Base-by-base conservation (phyloP, 768 basidiomycete genomes). In the Amanita fuliginea region DNA sequence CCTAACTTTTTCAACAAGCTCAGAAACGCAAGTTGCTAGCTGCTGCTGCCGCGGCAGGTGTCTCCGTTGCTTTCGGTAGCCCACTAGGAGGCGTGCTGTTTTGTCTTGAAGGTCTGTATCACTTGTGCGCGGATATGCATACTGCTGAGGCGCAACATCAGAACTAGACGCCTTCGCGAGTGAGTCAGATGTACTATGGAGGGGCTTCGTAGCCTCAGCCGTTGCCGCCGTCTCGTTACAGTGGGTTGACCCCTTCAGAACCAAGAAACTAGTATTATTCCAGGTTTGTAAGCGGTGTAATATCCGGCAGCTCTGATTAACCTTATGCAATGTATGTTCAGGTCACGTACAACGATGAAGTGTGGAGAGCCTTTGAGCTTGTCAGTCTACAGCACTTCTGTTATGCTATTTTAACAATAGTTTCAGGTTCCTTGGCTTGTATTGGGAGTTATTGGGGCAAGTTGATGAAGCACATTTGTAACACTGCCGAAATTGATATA, bases 191-290 rank as follows among this genome's bases (percentile, higher is more conserved):
- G 83, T 86, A 24, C 79, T 86, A 74, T 86, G 83, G 84, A 73
- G 80, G 49, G 87, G 83, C n/a, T 95, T 95, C 60, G 89, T 89
- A 48, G 89, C 87, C 13, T 90, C 88, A 6, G 86, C 83, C 44
- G 76, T 92, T 46, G 91, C 91, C 0, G 88, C 89, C 1, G 79
- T 89, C n/a, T 75, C 85, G 0, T 64, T 95, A 46, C 86, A 90
- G 61, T 81, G 83, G 62, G 74, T 92, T 42, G 83, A 93, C 58
- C 91, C 91, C 0, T 93, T 92, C 60, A 82, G 83, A 30, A 89
- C 84, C 10, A 80, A 84, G 18, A 90, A 90, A 57, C 73, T 92
- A 16, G 88, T 91, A 6, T 68, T 91, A 24, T 88, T 87, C 59
- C 78, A 83, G 62, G 84, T 83, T 51, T 46, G 65, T 44, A 30